Base-by-base conservation (phyloP, 1,139 yeast species). In the Saccharomyces hybrid region DNA sequence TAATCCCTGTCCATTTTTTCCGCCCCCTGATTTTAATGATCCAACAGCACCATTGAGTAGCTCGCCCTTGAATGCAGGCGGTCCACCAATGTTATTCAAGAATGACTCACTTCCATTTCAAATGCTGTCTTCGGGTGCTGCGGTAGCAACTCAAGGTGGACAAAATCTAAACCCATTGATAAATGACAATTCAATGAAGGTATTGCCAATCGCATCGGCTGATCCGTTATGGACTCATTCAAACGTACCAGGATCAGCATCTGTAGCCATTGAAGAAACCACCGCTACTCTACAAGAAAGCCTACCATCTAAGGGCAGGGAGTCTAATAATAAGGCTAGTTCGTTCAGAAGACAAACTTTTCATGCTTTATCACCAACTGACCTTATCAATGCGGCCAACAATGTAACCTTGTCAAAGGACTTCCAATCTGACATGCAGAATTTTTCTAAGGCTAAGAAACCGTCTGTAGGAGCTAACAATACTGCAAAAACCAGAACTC, bases 311-410 rank as follows among this genome's bases (percentile, higher is more conserved):
- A 56, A 54, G 34, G 54, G 49, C 29, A 55, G 62, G n/a, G 58
- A 56, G 14, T 54, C 59, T 3, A 56, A 32, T 32, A 32, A 32
- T 32, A 32, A 63, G 3, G 56, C 58, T 26, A 54, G 60, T 23
- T 56, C 67, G 3, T 58, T 59, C 25, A 65, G 76, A 70, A 60
- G 79, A 71, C 69, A 73, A 70, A 66, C 77, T 59, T 63, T 78
- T 71, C 60, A 75, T 63, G 62, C 70, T 57, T 51, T 73, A 60
- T 62, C 77, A 65, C 61, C 72, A 63, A 60, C 73, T 60, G 68
- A 70, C 55, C 58, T 71, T 55, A 62, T 69, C 58, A 64, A 59
- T 25, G 62, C 60, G 46, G 54, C 60, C 47, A 57, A 60, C 31
- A 59, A 63, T 19, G 48, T 27, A 11, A 23, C 29, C 27, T 29